Conservation (phyloP, 2,329 filamentous ascomycete species). For the Xylariaceae sp. region DNA sequence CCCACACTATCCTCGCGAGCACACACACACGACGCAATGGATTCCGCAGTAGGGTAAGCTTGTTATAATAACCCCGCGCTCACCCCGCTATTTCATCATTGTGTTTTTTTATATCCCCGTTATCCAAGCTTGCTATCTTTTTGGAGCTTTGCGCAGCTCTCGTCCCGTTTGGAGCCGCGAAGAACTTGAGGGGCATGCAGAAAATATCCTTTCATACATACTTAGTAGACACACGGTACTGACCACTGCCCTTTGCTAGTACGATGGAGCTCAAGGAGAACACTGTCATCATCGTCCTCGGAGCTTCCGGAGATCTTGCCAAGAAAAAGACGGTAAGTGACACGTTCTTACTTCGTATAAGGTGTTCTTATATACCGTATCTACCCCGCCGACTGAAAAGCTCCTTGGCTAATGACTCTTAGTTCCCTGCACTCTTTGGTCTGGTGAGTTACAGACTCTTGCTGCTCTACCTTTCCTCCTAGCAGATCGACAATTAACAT, state of each 20-base stretch:
- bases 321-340: conserved; percentile 96
- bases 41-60: conserved; percentile 38
- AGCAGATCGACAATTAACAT: conserved; percentile 24
- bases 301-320: conserved; percentile 94
- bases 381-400: conserved; percentile 3
- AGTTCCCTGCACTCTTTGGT: conserved; percentile 97
- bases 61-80: conserved; percentile 33
- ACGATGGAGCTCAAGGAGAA: conserved; percentile 97
- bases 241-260: conserved; percentile 52
- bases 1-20: background rate
- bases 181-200: background rate
- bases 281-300: conserved; percentile 94
- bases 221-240: conserved; percentile 37
- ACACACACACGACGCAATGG: conserved; percentile 32
- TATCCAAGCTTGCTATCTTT: conserved; percentile 14
- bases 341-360: conserved; percentile 7
- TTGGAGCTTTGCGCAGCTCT: conserved; percentile 15
- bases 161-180: background rate
- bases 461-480: conserved; percentile 1
- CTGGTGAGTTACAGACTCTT: conserved; percentile 67
- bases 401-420: conserved; percentile 30
- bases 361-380: too few species aligned
- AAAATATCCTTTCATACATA: conserved; percentile 11
- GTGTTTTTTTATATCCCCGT: conserved; percentile 11
- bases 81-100: conserved; percentile 38